phyloP scores from a whole-genome alignment of 768 basidiomycete species.

The Amanita rubescens region DNA sequence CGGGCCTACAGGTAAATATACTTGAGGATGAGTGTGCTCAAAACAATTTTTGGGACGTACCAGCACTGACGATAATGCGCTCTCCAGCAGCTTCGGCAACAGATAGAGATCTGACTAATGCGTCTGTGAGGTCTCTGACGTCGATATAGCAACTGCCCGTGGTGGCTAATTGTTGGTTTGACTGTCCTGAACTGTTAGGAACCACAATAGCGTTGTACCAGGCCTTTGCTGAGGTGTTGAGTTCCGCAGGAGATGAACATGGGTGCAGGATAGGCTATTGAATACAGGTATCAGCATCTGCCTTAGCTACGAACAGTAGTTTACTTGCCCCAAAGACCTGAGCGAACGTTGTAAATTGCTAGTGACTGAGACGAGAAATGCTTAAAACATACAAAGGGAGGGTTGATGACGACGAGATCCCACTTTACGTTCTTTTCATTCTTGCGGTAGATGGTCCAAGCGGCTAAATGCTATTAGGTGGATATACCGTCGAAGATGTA shows the following conservation, averaged over 20 bases:
- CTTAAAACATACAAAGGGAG: conserved; percentile 37
- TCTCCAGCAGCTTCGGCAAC: conserved; percentile 31
- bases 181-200: conserved; percentile 10
- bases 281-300: background rate
- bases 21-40: background rate
- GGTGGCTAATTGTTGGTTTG: conserved; percentile 14
- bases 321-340: conserved; percentile 22
- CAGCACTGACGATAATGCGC: conserved; percentile 41
- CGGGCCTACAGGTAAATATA: conserved; percentile 12
- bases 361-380: background rate
- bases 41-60: background rate
- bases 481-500: background rate
- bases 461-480: conserved; percentile 21
- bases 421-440: conserved; percentile 36
- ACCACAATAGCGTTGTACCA: conserved; percentile 23
- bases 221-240: conserved; percentile 32
- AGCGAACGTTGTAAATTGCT: background rate
- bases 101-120: conserved; percentile 43
- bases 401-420: conserved; percentile 49
- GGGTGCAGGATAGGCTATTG: conserved; percentile 33
- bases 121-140: conserved; percentile 45
- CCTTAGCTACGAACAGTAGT: no score
- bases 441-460: conserved; percentile 34
- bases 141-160: conserved; percentile 35
- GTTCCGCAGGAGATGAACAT: conserved; percentile 21